phyloP scores from a whole-genome alignment of 2,329 filamentous ascomycete species.

The Fusarium annulatum region DNA sequence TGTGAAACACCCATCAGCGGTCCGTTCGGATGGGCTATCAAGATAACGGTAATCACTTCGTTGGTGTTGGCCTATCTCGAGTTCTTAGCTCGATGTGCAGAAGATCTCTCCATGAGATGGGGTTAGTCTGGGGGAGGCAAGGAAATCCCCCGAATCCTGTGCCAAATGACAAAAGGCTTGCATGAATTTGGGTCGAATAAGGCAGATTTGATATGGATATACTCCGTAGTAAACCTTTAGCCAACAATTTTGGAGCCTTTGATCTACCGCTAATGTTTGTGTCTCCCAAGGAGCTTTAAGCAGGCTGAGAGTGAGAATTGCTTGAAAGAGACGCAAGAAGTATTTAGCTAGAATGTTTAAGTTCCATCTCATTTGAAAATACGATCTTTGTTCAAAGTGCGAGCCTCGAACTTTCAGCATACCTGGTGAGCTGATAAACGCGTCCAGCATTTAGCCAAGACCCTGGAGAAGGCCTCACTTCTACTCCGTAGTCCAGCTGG shows the following conservation, averaged over 20 bases:
- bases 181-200: neutral
- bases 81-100: neutral
- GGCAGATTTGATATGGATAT: neutral
- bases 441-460: neutral
- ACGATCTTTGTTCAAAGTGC: neutral
- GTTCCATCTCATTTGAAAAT: neutral
- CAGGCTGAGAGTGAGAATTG: rapidly evolving
- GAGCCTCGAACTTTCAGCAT: no score
- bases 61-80: neutral
- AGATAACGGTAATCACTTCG: neutral
- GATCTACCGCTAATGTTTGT: neutral
- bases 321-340: neutral
- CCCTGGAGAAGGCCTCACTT: neutral
- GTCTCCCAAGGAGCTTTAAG: neutral
- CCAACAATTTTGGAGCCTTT: no score
- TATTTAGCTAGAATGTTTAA: rapidly evolving
- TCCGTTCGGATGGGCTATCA: neutral
- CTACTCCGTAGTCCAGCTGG: neutral
- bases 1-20: neutral
- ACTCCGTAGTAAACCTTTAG: neutral
- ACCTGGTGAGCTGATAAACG: neutral
- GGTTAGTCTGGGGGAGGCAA: neutral
- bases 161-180: neutral
- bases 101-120: neutral
- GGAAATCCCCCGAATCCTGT: neutral